phyloP scores from a whole-genome alignment of 1,139 yeast species.

The Magnusiomyces ingens region DNA sequence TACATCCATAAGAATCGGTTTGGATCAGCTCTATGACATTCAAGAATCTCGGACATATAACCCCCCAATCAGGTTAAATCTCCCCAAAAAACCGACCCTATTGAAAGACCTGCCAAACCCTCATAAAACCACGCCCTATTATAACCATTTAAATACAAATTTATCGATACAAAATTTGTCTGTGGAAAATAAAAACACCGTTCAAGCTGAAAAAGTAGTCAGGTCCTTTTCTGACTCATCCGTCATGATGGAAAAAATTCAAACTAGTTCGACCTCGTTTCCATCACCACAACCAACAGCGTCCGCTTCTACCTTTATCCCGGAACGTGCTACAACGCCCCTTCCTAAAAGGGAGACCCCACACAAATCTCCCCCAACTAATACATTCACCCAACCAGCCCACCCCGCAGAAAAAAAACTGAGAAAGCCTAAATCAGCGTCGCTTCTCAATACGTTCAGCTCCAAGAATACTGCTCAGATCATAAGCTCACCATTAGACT shows the following conservation, averaged over 20 bases:
- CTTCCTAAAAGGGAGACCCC: too few relatives aligned
- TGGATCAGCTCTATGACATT: neutral
- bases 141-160: neutral
- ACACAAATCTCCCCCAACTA: too few relatives aligned
- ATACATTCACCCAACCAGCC: too few relatives aligned
- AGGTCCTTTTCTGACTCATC: conserved; percentile 6
- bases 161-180: neutral
- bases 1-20: neutral
- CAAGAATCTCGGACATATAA: neutral
- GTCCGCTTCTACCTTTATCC: too few relatives aligned
- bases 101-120: too few relatives aligned
- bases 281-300: neutral
- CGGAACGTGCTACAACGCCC: too few relatives aligned
- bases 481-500: neutral
- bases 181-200: neutral
- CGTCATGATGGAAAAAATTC: neutral
- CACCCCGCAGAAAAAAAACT: too few relatives aligned
- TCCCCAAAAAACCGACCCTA: neutral
- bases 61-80: too few relatives aligned
- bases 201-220: neutral
- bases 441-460: neutral
- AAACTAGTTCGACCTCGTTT: neutral
- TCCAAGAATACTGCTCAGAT: neutral
- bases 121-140: neutral
- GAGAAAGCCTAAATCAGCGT: too few relatives aligned